Evolutionary conservation across 768 basidiomycete genomes (phyloP).

Genomic region (Amanita fuliginea): DNA sequence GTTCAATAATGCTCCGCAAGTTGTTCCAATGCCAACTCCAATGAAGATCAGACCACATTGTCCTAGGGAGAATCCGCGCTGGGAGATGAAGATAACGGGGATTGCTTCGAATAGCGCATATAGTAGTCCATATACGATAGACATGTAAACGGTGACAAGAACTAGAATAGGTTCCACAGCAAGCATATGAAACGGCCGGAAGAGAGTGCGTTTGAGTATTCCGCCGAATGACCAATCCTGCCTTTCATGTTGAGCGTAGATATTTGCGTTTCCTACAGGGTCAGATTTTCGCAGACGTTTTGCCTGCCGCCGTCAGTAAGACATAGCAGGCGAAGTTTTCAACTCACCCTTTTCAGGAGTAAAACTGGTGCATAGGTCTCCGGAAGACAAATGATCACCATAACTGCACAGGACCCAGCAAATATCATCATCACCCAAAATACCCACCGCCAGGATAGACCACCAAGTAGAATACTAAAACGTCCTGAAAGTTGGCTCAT

Average conservation of each 20-base stretch:
- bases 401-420: conserved; percentile 35
- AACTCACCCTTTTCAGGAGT: conserved; percentile 30
- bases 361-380: conserved; percentile 63
- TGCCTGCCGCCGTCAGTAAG: conserved; percentile 15
- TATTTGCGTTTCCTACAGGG: conserved; percentile 28
- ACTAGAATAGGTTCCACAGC: conserved; percentile 51
- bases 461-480: conserved; percentile 33
- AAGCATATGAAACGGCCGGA: conserved; percentile 53
- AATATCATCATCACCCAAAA: conserved; percentile 67
- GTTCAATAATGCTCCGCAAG: conserved; percentile 31
- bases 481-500: background rate
- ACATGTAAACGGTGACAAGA: conserved; percentile 50
- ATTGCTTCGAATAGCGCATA: conserved; percentile 48
- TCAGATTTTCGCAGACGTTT: conserved; percentile 36
- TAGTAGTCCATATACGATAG: conserved; percentile 48
- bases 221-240: conserved; percentile 41
- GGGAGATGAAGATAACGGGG: conserved; percentile 33
- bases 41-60: conserved; percentile 42
- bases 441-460: conserved; percentile 53
- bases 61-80: conserved; percentile 26
- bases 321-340: conserved; percentile 2
- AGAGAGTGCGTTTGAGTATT: conserved; percentile 42
- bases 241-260: conserved; percentile 48
- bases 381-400: conserved; percentile 37
- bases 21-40: conserved; percentile 40